A percentile compares a stretch with the other conserved stretches of the same genome.
phyloP scores from a whole-genome alignment of 73 alveolate species.

The Breviolum minutum region DNA sequence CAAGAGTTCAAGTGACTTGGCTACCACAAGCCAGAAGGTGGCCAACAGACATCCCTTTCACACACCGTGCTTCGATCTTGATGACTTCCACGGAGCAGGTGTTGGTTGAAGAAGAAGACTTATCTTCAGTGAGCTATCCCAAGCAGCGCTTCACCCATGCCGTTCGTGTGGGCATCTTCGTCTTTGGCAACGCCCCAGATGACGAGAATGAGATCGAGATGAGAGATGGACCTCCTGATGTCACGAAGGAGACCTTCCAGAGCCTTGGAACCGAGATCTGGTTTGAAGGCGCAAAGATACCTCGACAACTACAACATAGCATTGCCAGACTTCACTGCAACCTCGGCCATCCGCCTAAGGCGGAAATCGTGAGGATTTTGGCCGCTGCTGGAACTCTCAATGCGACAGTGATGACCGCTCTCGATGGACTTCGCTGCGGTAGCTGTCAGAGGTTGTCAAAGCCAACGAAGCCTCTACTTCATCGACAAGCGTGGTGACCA shows the following conservation, averaged over 20 bases:
- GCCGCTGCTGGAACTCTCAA: not conserved
- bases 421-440: not conserved
- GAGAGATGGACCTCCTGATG: not conserved
- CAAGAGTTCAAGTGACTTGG: not conserved
- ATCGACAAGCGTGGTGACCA: not conserved
- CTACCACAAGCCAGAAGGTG: not conserved
- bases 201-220: not conserved
- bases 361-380: slow-evolving; percentile 1
- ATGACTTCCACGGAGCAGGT: not conserved
- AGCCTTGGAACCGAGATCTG: not conserved
- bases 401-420: not conserved
- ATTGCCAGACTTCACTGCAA: not conserved
- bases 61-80: not conserved
- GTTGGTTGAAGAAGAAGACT: not conserved
- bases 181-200: not conserved
- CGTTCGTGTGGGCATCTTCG: not conserved
- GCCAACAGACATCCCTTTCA: not conserved
- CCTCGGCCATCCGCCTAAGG: slow-evolving; percentile 15
- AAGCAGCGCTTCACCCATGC: not conserved
- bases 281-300: not conserved
- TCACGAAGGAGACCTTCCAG: not conserved
- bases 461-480: not conserved
- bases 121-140: not conserved
- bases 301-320: not conserved
- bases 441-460: not conserved